Percentiles rank a stretch among this genome's conserved stretches.
Conservation (phyloP, 139 green algal genomes). For the Chlamydomonas applanata region DNA sequence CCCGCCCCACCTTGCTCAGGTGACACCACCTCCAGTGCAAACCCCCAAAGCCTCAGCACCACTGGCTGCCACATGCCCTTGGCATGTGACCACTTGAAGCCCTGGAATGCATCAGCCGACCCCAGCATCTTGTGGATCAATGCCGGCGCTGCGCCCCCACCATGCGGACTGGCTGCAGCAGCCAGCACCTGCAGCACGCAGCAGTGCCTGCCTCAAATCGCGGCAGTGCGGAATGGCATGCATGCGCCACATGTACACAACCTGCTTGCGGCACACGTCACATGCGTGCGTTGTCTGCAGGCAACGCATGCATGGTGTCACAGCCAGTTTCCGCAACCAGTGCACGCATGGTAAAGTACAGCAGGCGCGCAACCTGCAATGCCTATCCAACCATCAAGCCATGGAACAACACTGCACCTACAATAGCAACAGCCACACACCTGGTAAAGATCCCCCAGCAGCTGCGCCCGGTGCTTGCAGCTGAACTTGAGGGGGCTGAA, state of each 20-base stretch:
- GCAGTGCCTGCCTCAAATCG: conserved; percentile 20
- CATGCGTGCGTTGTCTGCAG: too few relatives aligned
- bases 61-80: background rate
- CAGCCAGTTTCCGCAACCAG: too few relatives aligned
- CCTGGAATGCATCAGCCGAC: conserved; percentile 9
- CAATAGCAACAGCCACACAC: conserved; percentile 21
- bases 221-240: too few relatives aligned
- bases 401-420: too few relatives aligned
- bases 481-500: conserved; percentile 78
- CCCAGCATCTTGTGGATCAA: conserved; percentile 1
- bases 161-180: conserved; percentile 21
- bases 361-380: too few relatives aligned
- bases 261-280: too few relatives aligned
- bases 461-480: conserved; percentile 56
- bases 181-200: conserved; percentile 52
- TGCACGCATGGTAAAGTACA: too few relatives aligned
- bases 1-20: background rate
- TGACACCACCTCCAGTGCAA: background rate
- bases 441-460: conserved; percentile 76
- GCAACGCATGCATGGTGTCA: too few relatives aligned
- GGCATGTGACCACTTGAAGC: conserved; percentile 40
- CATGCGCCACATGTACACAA: background rate
- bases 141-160: background rate
- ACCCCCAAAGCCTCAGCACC: background rate
- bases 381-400: too few relatives aligned